Evolutionary conservation across 306 rosid genomes (phyloP).

Genomic region (Acacia melanoxylon): DNA sequence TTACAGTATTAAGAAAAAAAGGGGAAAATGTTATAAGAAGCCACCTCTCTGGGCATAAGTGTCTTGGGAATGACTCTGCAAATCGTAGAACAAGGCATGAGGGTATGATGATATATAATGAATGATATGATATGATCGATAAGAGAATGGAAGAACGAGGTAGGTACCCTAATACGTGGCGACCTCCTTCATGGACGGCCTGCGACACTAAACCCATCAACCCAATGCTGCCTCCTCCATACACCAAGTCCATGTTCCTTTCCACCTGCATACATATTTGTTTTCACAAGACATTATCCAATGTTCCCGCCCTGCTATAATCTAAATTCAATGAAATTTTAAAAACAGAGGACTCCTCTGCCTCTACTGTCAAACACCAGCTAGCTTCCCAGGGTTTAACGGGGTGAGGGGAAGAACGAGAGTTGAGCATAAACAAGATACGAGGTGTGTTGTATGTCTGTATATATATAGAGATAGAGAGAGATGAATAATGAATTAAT

Average conservation of each 20-base stretch:
- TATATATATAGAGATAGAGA: not conserved
- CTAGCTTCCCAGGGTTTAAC: no score
- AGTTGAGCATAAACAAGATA: no score
- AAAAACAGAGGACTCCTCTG: not conserved
- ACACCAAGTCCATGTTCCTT: conserved; percentile 89
- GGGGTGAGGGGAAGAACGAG: no score
- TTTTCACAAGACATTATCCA: no score
- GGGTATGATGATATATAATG: not conserved
- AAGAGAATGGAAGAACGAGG: not conserved
- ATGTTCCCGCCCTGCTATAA: not conserved
- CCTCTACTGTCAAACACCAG: not conserved
- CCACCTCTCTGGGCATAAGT: conserved; percentile 79
- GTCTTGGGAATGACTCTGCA: conserved; percentile 88
- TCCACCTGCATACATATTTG: conserved; percentile 56
- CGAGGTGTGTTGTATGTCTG: no score
- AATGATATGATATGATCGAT: no score
- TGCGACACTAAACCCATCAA: conserved; percentile 90
- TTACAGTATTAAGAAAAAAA: no score
- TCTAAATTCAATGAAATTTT: not conserved
- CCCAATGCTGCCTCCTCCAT: conserved; percentile 98
- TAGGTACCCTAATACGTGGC: conserved; percentile 92
- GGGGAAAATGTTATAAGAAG: no score
- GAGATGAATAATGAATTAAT: not conserved
- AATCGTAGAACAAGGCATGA: not conserved
- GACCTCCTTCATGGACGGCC: conserved; percentile 90